Percentiles rank a stretch among this genome's conserved stretches.
These are phyloP conservation scores for Coemansia sp. DNA, from an alignment of 192 early-diverging fungal species.

Conservation along the genomic window DNA sequence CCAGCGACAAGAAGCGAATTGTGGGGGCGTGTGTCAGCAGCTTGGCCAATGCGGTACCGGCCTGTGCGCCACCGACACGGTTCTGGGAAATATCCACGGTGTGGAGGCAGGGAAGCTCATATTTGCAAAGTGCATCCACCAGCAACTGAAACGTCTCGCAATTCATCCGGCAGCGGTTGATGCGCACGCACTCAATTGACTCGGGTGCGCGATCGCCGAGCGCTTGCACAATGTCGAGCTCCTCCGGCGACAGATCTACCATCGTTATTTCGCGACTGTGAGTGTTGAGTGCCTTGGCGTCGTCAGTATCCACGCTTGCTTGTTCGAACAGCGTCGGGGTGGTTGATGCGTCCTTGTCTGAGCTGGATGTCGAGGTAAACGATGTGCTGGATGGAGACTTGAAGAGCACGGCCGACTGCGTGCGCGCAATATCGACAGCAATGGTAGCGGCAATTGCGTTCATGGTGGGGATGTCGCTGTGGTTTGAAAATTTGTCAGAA, in stretches of 20 bases:
- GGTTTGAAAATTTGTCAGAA: background rate
- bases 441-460: constrained; percentile 4
- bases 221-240: constrained; percentile 30
- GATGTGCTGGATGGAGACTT: constrained; percentile 25
- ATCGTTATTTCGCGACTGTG: constrained; percentile 46
- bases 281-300: constrained; percentile 3
- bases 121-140: constrained; percentile 34
- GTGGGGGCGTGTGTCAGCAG: constrained; percentile 25
- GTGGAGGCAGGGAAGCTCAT: constrained; percentile 29
- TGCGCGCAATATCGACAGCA: background rate
- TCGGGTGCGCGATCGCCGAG: constrained; percentile 36
- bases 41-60: constrained; percentile 30
- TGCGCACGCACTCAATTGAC: constrained; percentile 50
- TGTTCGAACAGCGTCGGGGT: constrained; percentile 39
- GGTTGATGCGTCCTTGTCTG: constrained; percentile 14
- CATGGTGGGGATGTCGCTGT: background rate
- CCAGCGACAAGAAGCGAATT: constrained; percentile 36
- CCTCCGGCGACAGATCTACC: constrained; percentile 32
- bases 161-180: constrained; percentile 52
- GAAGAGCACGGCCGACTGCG: constrained; percentile 11
- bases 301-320: background rate
- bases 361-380: constrained; percentile 16
- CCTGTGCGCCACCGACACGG: constrained; percentile 33
- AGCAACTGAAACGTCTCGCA: constrained; percentile 23
- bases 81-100: constrained; percentile 50